These are phyloP conservation scores for Trichopus zeylanicus DNA, from an alignment of 116 monocot genomes.

Conservation along the genomic window DNA sequence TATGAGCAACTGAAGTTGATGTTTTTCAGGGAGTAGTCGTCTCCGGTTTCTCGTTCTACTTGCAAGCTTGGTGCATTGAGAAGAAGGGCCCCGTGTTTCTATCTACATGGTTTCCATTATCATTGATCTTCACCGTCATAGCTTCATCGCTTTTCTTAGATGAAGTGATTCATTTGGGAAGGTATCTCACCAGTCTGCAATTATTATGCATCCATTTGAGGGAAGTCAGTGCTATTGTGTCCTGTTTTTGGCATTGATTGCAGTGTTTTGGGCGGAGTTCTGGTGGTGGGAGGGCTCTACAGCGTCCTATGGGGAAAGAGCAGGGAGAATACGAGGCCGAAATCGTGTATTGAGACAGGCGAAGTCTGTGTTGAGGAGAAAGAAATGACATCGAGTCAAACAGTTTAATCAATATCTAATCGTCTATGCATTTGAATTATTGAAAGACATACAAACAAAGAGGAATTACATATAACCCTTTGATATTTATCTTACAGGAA, in stretches of 20 bases:
- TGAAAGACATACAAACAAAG: no score
- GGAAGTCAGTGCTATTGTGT: background rate
- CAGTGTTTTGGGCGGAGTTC: constrained; percentile 10
- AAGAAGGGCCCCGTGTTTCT: constrained; percentile 25
- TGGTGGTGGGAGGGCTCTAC: constrained; percentile 12
- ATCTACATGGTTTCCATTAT: constrained; percentile 20
- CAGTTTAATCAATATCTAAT: no score
- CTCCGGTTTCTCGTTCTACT: constrained; percentile 27
- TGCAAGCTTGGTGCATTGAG: constrained; percentile 34
- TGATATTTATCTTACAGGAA: no score
- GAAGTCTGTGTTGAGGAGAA: background rate
- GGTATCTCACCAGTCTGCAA: background rate
- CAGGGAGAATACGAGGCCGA: background rate
- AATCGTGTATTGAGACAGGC: background rate
- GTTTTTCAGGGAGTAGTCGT: constrained; percentile 18
- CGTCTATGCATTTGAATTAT: no score
- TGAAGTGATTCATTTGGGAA: constrained; percentile 19
- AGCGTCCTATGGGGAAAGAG: constrained; percentile 14
- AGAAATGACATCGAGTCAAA: background rate
- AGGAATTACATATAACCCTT: no score
- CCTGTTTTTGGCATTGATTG: background rate
- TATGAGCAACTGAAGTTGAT: background rate
- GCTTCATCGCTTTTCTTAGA: constrained; percentile 12
- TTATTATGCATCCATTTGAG: background rate
- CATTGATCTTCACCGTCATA: constrained; percentile 16